phyloP scores from a whole-genome alignment of 2,329 filamentous ascomycete species.

The Rutstroemia sp. region DNA sequence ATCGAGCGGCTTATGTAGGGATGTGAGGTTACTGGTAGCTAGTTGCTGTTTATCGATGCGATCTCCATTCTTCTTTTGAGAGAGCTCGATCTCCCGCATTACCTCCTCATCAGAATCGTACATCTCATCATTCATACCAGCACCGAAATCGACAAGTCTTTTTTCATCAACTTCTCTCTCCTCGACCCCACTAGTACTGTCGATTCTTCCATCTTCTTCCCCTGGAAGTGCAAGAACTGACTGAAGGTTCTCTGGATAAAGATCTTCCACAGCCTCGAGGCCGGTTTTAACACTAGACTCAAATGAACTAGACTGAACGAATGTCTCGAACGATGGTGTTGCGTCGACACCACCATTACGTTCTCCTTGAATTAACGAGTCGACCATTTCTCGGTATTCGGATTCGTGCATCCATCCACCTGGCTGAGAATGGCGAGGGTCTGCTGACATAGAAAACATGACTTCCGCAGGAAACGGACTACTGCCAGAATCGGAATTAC shows the following conservation, averaged over 20 bases:
- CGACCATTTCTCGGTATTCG: conserved; percentile 64
- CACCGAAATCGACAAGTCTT: conserved; percentile 38
- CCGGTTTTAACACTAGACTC: conserved; percentile 63
- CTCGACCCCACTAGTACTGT: conserved; percentile 11
- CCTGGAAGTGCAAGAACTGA: conserved; percentile 35
- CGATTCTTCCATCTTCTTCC: conserved; percentile 8
- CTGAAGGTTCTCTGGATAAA: conserved; percentile 63
- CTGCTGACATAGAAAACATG: conserved; percentile 82
- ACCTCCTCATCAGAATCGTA: conserved; percentile 49
- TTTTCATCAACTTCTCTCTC: conserved; percentile 54
- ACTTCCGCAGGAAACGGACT: conserved; percentile 77
- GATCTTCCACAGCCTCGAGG: conserved; percentile 77
- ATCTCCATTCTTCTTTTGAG: conserved; percentile 20
- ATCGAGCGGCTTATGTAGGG: not conserved
- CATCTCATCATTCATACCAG: conserved; percentile 36
- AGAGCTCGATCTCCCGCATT: conserved; percentile 28
- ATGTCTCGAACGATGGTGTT: conserved; percentile 54
- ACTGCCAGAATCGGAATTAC: conserved; percentile 53
- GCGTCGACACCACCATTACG: conserved; percentile 38
- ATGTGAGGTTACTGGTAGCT: not conserved
- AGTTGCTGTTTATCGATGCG: conserved; percentile 12
- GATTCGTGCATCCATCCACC: conserved; percentile 91
- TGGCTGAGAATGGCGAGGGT: conserved; percentile 61
- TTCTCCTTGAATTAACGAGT: conserved; percentile 58
- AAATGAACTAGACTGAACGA: conserved; percentile 47